These are phyloP conservation scores for Mallotus japonicus DNA, from an alignment of 441 rosid species.

Conservation along the genomic window DNA sequence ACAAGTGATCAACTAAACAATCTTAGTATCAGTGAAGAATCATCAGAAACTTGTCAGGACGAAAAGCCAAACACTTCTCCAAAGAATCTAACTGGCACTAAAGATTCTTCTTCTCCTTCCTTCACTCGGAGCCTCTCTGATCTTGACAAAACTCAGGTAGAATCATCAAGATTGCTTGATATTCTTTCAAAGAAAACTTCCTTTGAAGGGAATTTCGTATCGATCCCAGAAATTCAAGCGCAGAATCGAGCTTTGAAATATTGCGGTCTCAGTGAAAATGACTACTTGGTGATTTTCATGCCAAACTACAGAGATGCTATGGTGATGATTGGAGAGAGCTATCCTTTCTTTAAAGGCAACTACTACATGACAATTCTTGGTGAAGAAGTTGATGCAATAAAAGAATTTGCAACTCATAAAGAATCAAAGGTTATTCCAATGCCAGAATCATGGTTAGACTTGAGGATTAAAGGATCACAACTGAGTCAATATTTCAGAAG, in stretches of 20 bases:
- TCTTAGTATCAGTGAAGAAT: slow-evolving; percentile 42
- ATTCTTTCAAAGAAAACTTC: slow-evolving; percentile 54
- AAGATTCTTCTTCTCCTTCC: slow-evolving; percentile 38
- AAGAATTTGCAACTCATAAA: slow-evolving; percentile 46
- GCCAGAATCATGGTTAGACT: slow-evolving; percentile 65
- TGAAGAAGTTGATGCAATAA: slow-evolving; percentile 41
- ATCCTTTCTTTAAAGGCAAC: slow-evolving; percentile 62
- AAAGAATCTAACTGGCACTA: slow-evolving; percentile 12
- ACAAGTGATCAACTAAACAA: slow-evolving; percentile 32
- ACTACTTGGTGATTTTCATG: slow-evolving; percentile 50
- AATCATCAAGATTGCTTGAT: slow-evolving; percentile 52
- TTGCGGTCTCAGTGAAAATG: slow-evolving; percentile 53
- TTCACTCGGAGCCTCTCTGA: slow-evolving; percentile 34
- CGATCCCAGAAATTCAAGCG: slow-evolving; percentile 67
- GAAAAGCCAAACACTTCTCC: slow-evolving; percentile 38
- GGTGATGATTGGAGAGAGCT: slow-evolving; percentile 63
- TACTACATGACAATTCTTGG: slow-evolving; percentile 49
- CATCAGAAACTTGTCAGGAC: slow-evolving; percentile 30
- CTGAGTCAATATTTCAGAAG: slow-evolving; percentile 63
- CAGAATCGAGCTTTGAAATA: slow-evolving; percentile 52
- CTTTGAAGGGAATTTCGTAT: slow-evolving; percentile 55
- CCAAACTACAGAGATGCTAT: slow-evolving; percentile 51
- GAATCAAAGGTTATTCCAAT: slow-evolving; percentile 55
- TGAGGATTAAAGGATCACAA: slow-evolving; percentile 65
- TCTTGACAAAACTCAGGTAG: slow-evolving; percentile 47